Evolutionary conservation across 129 eudicot genomes (phyloP), one percentile per base, ranked within the genome.

Genomic region (Flaveria sonorensis): DNA sequence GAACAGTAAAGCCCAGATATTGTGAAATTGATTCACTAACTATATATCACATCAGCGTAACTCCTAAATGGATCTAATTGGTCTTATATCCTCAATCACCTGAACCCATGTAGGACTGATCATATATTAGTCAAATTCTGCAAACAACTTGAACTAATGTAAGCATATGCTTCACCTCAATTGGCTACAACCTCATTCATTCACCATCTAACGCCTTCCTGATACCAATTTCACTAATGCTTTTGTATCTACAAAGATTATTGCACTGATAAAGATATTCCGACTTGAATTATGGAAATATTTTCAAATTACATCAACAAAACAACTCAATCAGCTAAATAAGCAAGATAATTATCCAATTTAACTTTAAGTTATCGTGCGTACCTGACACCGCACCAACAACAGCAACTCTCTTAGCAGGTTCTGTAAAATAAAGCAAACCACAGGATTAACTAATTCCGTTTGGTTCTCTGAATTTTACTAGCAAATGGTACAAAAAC

Each of bases 331-430:
- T 21, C 56, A 13, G 42, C 45, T 20, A 39, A 55, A 53, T 4
- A 65, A n/a, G 46, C 9, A 68, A 77, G 18, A 77, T 18, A 20
- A 30, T 28, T 53, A 36, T 20, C 4, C 14, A 26, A 5, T 42
- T 48, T 39, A 21, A 30, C 46, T 20, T 63, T 10, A 39, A 65
- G 40, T 43, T 50, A n/a, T 50, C 55, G 60, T 3, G 5, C 55
- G 7, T 68, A 91, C 98, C 98, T 93, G 70, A 90, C 97, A 70
- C 98, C 98, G 97, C 97, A 74, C 98, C 98, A 81, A 93, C 89
- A 70, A 93, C 92, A 2, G 98, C 98, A 74, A 93, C 97, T 77
- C 92, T 86, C 80, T 81, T 90, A 70, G 84, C 75, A 55, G 82
- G 64, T 77, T 83, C 94, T 92, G 86, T 70, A 86, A 50, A 23